Base-by-base conservation (phyloP, 2,329 filamentous ascomycete genomes). In the Fusarium domesticum region DNA sequence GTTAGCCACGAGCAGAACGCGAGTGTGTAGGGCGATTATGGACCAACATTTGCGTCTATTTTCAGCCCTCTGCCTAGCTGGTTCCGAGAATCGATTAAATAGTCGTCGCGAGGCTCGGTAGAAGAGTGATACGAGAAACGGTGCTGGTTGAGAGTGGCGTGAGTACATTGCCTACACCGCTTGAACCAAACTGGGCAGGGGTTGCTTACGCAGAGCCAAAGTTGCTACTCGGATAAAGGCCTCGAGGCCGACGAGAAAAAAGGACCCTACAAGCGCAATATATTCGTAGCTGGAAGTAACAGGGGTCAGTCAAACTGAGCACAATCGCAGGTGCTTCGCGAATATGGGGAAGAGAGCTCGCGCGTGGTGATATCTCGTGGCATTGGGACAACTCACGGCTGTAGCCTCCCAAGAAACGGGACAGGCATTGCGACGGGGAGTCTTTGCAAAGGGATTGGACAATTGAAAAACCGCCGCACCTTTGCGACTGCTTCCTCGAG, bases 151-250 rank as follows among this genome's bases (percentile, higher is more conserved):
- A 44, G 36, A 25, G 36, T 41, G 42, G 30, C 37, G 39, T 50
- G 15, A 45, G 42, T n/a, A 35, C 33, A 32, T 23, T 19, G 17
- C 40, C 38, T 30, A 42, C 40, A 58, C 49, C 41, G 45, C 47
- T 39, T 35, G 28, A 37, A 19, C n/a, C 25, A 16, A 31, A 28
- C 33, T 19, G 4, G 30, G 31, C 23, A 8, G 14, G 23, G 23
- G 40, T 35, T 23, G 71, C 85, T 65, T 72, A 91, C 87, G 93
- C 33, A 98, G 78, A 28, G 89, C 88, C 50, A 96, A 79, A 2
- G 93, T 97, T 50, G 96, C 80, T 46, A 95, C 74, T 58, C 92
- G 84, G 59, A 96, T 85, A 48, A 95, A 62, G 44, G 84, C 83
- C 68, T 98, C 93, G 54, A 96, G 76, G 36, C 82, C 77, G 46